Evolutionary conservation across 1,284 basidiomycete genomes (phyloP), one percentile per base, ranked within the genome.

Genomic region (Ceratobasidium sp.): DNA sequence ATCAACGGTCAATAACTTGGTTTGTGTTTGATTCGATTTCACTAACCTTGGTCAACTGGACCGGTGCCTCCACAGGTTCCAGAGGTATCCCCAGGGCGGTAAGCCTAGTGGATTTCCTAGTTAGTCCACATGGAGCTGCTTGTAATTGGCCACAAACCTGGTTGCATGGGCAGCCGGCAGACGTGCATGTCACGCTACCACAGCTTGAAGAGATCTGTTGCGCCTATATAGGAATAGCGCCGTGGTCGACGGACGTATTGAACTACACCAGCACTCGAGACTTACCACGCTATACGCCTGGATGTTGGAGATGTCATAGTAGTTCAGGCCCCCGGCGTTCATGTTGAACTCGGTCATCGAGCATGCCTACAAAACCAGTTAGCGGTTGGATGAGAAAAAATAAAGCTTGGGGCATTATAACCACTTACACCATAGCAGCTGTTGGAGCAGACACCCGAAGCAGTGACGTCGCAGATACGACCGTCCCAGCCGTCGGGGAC

Each of bases 221-320:
- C 8, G 46, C 46, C 46, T 9, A 12, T 9, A 12, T 21, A 4
- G 18, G 8, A 49, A 21, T 9, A 21, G 8, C 2, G n/a, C 6
- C 11, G 5, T 11, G 42, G n/a, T 59, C 36, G 42, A 25, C 4
- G 21, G 36, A 42, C 6, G 7, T 9, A 48, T 21, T 3, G 3
- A 48, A 6, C 6, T 6, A 2, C 46, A 21, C 5, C 9, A 5
- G n/a, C 6, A 8, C n/a, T 63, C 6, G 51, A 64, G 23, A 49
- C 44, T 33, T 59, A 70, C 67, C 56, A 73, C 59, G 56, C 30
- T 70, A 33, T 62, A 73, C 8, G 64, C 72, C 18, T 67, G 64
- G 25, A 73, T 73, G 59, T 73, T 73, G 12, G 72, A 73, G 56
- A 73, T 73, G 25, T 73, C 72, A n/a, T 73, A 73, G 54, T 42